Evolutionary conservation across 2,329 filamentous ascomycete genomes (phyloP).

Genomic region (Monilinia polystroma): DNA sequence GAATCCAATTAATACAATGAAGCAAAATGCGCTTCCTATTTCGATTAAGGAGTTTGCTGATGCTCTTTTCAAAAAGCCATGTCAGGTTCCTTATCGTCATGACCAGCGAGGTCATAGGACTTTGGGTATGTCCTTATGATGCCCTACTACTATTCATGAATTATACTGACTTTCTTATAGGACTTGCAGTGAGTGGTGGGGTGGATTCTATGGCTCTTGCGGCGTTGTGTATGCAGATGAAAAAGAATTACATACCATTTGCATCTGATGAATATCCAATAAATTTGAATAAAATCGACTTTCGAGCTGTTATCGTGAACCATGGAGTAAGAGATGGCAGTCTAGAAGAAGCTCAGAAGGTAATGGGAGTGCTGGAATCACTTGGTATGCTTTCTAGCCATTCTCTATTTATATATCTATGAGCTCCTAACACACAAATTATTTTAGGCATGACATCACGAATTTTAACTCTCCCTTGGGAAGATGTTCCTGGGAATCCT

Average conservation of each 20-base stretch:
- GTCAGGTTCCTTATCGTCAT: constrained; percentile 13
- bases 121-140: constrained; percentile 9
- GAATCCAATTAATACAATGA: constrained; percentile 20
- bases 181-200: constrained; percentile 83
- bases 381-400: constrained; percentile 28
- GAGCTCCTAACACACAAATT: not conserved
- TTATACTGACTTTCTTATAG: constrained; percentile 42
- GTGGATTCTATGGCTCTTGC: constrained; percentile 98
- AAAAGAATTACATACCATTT: constrained; percentile 18
- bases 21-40: constrained; percentile 25
- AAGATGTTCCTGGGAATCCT: constrained; percentile 41
- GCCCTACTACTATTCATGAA: not conserved
- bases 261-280: constrained; percentile 10
- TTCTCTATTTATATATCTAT: not conserved
- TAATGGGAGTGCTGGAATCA: constrained; percentile 41
- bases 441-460: constrained; percentile 34
- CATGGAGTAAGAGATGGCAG: constrained; percentile 57
- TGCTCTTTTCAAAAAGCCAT: constrained; percentile 28
- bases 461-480: constrained; percentile 52
- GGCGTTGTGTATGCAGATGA: constrained; percentile 59
- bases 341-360: constrained; percentile 50
- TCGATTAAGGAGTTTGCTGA: constrained; percentile 27
- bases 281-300: constrained; percentile 33
- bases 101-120: not conserved
- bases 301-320: constrained; percentile 54